Conservation (phyloP, 768 basidiomycete genomes). For the Holtermanniella nyarrowii region DNA sequence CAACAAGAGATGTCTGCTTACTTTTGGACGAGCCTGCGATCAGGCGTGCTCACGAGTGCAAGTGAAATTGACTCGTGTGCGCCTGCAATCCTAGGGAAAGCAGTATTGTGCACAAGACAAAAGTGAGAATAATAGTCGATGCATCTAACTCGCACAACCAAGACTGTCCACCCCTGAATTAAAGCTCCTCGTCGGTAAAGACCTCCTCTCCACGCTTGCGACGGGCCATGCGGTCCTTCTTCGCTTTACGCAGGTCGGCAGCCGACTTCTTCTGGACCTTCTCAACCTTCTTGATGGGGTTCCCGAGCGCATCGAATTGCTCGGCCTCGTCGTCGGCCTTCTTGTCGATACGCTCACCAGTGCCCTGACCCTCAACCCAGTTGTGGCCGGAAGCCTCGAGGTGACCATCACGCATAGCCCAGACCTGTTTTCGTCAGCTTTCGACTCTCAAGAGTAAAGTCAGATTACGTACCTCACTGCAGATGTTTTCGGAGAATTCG, state of each 20-base stretch:
- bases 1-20: too few species aligned
- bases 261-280: constrained; percentile 69
- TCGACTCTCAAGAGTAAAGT: too few species aligned
- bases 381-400: constrained; percentile 88
- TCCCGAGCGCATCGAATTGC: constrained; percentile 95
- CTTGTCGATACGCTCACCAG: constrained; percentile 91
- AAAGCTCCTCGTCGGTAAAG: background rate
- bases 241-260: constrained; percentile 74
- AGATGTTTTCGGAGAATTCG: constrained; percentile 97
- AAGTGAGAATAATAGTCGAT: too few species aligned
- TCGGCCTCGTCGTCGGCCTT: constrained; percentile 73
- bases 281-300: constrained; percentile 69
- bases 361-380: constrained; percentile 98
- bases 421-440: constrained; percentile 93
- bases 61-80: too few species aligned
- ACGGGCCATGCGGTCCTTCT: constrained; percentile 84
- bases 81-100: too few species aligned
- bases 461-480: too few species aligned
- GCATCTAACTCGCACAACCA: too few species aligned
- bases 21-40: too few species aligned
- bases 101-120: too few species aligned
- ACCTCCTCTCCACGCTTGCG: background rate
- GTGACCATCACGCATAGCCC: constrained; percentile 97
- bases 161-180: too few species aligned
- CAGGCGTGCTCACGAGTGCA: too few species aligned